Conservation (phyloP, 176 grass and related monocot genomes). For the Lolium perenne region DNA sequence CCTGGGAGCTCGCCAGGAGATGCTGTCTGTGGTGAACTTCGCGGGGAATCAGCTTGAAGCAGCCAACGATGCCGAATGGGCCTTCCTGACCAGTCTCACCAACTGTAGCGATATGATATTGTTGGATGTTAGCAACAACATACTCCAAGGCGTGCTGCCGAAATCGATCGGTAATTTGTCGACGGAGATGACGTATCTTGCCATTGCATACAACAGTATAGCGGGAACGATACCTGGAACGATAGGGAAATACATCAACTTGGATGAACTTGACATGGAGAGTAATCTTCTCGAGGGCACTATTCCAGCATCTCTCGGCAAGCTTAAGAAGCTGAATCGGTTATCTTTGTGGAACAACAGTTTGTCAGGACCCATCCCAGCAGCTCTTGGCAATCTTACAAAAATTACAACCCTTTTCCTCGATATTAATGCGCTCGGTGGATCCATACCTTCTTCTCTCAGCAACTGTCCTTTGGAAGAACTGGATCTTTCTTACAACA, state of each 20-base stretch:
- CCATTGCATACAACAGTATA: constrained; percentile 24
- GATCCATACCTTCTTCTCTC: constrained; percentile 39
- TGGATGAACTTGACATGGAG: constrained; percentile 26
- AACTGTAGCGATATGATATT: constrained; percentile 31
- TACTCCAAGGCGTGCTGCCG: constrained; percentile 10
- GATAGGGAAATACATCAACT: background rate
- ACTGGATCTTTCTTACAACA: constrained; percentile 59
- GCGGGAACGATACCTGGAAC: constrained; percentile 28
- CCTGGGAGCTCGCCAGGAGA: constrained; percentile 3
- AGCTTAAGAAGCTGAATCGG: background rate
- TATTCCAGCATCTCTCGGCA: constrained; percentile 23
- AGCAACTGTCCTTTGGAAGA: constrained; percentile 4
- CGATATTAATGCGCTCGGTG: background rate
- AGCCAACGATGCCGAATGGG: constrained; percentile 30
- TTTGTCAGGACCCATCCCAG: constrained; percentile 34
- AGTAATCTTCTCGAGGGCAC: background rate
- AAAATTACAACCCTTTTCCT: background rate
- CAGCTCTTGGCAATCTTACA: constrained; percentile 32
- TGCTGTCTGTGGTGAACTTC: background rate
- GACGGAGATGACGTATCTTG: background rate
- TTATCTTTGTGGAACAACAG: constrained; percentile 17
- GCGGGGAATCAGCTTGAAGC: constrained; percentile 35
- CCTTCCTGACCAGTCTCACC: constrained; percentile 14
- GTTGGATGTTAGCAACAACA: background rate
- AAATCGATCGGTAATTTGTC: constrained; percentile 33